Evolutionary conservation across 768 basidiomycete species (phyloP).

Genomic region (Mrakia frigida): DNA sequence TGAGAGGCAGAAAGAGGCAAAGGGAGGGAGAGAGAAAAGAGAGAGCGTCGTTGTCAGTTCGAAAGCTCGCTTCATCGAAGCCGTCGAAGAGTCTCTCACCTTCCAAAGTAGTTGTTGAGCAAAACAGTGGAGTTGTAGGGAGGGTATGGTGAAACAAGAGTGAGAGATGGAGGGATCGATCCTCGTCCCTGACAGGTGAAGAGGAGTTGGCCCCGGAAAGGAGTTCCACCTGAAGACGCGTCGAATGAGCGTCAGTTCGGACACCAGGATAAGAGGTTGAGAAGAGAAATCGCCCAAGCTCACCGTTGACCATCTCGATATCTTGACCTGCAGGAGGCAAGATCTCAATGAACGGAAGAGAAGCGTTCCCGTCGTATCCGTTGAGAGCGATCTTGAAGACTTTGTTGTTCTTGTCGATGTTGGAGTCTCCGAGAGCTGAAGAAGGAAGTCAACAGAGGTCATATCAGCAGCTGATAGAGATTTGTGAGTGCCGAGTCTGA

Average conservation of each 20-base stretch:
- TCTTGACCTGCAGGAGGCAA: neutral
- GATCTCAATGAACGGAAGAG: neutral
- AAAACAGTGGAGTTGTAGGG: slow-evolving; percentile 66
- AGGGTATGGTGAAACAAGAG: slow-evolving; percentile 58
- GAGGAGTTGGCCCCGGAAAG: slow-evolving; percentile 11
- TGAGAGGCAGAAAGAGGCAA: no score
- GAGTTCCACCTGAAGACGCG: slow-evolving; percentile 47
- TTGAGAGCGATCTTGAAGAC: slow-evolving; percentile 24
- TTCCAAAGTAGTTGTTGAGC: slow-evolving; percentile 70
- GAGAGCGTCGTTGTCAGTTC: no score
- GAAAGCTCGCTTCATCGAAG: no score
- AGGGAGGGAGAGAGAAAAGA: no score
- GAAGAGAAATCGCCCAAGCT: neutral
- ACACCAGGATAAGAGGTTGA: slow-evolving; percentile 40
- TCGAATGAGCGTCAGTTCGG: slow-evolving; percentile 57
- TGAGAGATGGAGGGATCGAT: slow-evolving; percentile 57
- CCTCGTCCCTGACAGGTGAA: slow-evolving; percentile 42
- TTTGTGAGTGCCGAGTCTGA: no score
- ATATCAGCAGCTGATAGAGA: neutral
- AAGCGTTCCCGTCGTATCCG: neutral
- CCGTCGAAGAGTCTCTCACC: slow-evolving; percentile 35
- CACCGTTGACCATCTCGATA: slow-evolving; percentile 27
- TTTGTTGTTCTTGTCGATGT: slow-evolving; percentile 25
- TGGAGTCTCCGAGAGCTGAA: neutral
- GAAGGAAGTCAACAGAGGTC: neutral